Evolutionary conservation across 2,329 filamentous ascomycete genomes (phyloP), one percentile per base, ranked within the genome.

Genomic region (Phoma sp.): DNA sequence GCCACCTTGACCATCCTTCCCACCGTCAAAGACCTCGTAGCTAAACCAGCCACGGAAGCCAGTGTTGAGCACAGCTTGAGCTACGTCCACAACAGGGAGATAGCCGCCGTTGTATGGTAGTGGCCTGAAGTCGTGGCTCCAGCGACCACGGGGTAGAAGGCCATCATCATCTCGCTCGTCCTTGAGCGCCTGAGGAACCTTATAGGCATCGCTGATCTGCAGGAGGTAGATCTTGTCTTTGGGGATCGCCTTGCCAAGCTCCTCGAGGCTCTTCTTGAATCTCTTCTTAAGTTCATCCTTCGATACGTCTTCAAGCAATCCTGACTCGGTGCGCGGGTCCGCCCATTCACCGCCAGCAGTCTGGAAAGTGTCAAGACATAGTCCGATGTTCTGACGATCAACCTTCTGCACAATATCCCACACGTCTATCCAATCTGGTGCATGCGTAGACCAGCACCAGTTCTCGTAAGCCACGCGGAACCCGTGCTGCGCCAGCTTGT

Each of bases 281-380:
- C 76, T 76, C 24, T 71, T 64, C 8, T 81, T 74, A 3, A 89
- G 61, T 27, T 83, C 77, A 3, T 80, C 73, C 10, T 72, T 66
- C 0, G 75, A 71, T 0, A 77, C 69, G 13, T 77, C 73, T 52
- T 87, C 83, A 0, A 86, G 72, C 2, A 85, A 63, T 0, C 89
- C 89, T 0, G 83, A 86, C 1, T 71, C 48, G 0, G 87, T 89
- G 0, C 83, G 87, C 0, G 89, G 89, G 61, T 92, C 88, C 0
- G 79, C 89, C 82, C 84, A 92, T 67, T 93, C 89, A 1, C 86
- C 83, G 0, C 88, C 89, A 0, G 84, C 87, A 2, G 83, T 87
- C 68, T 93, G 89, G 75, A 93, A 93, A 0, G 89, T 92, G 62
- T 93, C 89, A 1, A 93, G 81, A 61, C 89, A 93, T 0, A 93